Conservation (phyloP, 1,139 yeast genomes). For the Blastobotrys serpentis region DNA sequence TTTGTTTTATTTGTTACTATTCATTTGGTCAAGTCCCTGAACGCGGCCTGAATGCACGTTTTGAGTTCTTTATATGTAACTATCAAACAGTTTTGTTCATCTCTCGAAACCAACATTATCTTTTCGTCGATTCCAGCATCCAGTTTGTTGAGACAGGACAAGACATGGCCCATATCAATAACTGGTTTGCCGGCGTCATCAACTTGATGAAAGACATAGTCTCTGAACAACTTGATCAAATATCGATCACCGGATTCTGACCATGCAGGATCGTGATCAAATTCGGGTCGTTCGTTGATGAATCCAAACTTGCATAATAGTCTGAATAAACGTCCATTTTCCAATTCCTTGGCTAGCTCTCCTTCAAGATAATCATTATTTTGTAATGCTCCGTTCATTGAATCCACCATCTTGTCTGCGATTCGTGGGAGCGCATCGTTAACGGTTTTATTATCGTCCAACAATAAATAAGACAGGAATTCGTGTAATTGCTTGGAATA, state of each 20-base stretch:
- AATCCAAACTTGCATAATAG: constrained; percentile 78
- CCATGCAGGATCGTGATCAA: constrained; percentile 57
- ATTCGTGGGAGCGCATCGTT: constrained; percentile 24
- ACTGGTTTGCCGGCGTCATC: constrained; percentile 77
- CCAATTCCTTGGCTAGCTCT: constrained; percentile 70
- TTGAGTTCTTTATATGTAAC: constrained; percentile 49
- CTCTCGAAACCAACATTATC: constrained; percentile 73
- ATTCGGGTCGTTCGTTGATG: constrained; percentile 73
- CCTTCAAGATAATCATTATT: constrained; percentile 65
- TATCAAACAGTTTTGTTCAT: constrained; percentile 48
- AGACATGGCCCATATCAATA: constrained; percentile 78
- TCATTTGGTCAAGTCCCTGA: constrained; percentile 49
- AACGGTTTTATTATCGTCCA: constrained; percentile 14
- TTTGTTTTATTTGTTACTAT: background rate
- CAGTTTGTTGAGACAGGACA: constrained; percentile 75
- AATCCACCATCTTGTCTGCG: constrained; percentile 29
- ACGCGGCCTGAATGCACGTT: constrained; percentile 68
- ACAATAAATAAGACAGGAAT: constrained; percentile 18
- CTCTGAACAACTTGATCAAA: constrained; percentile 74
- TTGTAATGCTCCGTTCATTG: constrained; percentile 52
- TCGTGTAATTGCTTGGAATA: constrained; percentile 24
- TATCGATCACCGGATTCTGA: constrained; percentile 74
- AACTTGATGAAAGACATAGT: constrained; percentile 80
- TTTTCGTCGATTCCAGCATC: constrained; percentile 92
- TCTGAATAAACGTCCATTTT: constrained; percentile 84